Percentiles rank a stretch among this genome's conserved stretches.
These are phyloP conservation scores for Cryptococcus sp. DNA, from an alignment of 1,284 basidiomycete species.

Conservation along the genomic window DNA sequence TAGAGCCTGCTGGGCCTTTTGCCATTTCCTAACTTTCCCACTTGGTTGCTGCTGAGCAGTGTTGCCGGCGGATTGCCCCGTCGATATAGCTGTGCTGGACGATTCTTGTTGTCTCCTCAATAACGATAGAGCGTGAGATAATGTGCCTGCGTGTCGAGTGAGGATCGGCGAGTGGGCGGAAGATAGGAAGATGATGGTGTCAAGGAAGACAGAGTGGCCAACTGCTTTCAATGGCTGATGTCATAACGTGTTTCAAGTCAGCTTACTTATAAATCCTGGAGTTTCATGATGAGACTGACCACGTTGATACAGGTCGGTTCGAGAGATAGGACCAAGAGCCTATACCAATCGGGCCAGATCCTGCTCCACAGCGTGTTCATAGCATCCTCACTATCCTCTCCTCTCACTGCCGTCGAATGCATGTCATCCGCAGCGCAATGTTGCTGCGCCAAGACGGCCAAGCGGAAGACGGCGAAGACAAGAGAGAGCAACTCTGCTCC, in stretches of 20 bases:
- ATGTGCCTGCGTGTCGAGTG: slow-evolving; percentile 18
- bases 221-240: slow-evolving; percentile 36
- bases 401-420: not conserved
- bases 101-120: slow-evolving; percentile 19
- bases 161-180: slow-evolving; percentile 24
- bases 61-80: no score
- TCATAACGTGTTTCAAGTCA: not conserved
- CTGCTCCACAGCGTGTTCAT: slow-evolving; percentile 35
- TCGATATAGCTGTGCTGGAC: no score
- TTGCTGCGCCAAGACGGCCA: slow-evolving; percentile 26
- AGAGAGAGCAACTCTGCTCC: slow-evolving; percentile 37
- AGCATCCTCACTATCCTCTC: slow-evolving; percentile 15
- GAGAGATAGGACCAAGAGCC: slow-evolving; percentile 33
- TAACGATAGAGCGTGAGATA: slow-evolving; percentile 23
- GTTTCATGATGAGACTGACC: slow-evolving; percentile 23
- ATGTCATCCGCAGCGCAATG: slow-evolving; percentile 4
- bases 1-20: slow-evolving; percentile 21
- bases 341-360: slow-evolving; percentile 46
- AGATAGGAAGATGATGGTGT: slow-evolving; percentile 39
- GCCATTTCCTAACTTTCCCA: slow-evolving; percentile 9
- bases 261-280: not conserved
- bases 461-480: slow-evolving; percentile 31
- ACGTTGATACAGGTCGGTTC: slow-evolving; percentile 33
- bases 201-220: slow-evolving; percentile 36
- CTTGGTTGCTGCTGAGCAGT: no score